Conservation (phyloP, 495 filamentous ascomycete genomes). For the Zalerion maritima region DNA sequence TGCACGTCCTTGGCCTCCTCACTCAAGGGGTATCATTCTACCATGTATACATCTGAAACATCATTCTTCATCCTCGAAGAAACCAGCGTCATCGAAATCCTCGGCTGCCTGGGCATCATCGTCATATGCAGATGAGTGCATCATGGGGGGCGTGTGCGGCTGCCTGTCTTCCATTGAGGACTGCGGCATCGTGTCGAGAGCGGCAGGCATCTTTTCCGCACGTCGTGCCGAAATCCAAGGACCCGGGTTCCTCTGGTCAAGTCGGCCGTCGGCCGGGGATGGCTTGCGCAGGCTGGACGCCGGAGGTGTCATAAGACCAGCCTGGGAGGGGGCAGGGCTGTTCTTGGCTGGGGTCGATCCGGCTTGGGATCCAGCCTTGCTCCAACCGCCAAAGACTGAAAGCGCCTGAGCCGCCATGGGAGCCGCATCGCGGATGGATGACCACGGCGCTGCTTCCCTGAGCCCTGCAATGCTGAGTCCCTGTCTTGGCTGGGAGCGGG, state of each 20-base stretch:
- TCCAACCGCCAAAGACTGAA: slow-evolving; percentile 58
- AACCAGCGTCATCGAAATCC: slow-evolving; percentile 40
- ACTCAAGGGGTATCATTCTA: slow-evolving; percentile 1
- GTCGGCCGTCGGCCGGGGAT: slow-evolving; percentile 34
- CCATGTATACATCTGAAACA: slow-evolving; percentile 1
- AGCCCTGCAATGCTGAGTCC: slow-evolving; percentile 38
- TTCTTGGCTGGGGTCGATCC: slow-evolving; percentile 50
- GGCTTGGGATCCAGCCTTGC: slow-evolving; percentile 39
- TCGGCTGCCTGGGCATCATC: slow-evolving; percentile 46
- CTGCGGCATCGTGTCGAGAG: slow-evolving; percentile 16
- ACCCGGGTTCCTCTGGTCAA: slow-evolving; percentile 34
- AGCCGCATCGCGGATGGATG: slow-evolving; percentile 64
- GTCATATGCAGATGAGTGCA: slow-evolving; percentile 55
- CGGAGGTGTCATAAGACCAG: slow-evolving; percentile 74
- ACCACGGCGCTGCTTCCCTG: slow-evolving; percentile 51
- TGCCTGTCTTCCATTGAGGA: slow-evolving; percentile 21
- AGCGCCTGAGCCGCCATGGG: slow-evolving; percentile 64
- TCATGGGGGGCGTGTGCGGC: slow-evolving; percentile 54
- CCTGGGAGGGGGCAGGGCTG: slow-evolving; percentile 31
- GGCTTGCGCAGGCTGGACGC: slow-evolving; percentile 42
- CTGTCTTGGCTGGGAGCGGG: slow-evolving; percentile 37
- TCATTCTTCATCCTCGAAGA: slow-evolving; percentile 39
- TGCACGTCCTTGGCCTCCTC: too few relatives aligned
- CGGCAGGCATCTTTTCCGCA: slow-evolving; percentile 20
- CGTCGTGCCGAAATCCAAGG: slow-evolving; percentile 18